Evolutionary conservation across 768 basidiomycete species (phyloP), one percentile per base, ranked within the genome.

Genomic region (Xerocomellus chrysenteron): DNA sequence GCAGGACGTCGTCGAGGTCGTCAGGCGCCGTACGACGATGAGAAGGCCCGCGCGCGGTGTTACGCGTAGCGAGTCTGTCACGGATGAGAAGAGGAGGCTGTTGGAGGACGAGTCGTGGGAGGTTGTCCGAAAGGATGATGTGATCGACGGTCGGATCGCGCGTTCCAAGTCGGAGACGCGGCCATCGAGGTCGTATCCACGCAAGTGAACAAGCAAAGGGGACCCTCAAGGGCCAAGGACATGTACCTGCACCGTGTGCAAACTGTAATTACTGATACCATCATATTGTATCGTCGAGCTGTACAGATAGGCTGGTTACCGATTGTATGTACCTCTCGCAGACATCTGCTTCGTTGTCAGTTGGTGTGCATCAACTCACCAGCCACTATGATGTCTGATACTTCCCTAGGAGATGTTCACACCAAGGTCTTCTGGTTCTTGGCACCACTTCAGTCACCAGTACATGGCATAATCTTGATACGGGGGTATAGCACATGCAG

Each of bases 1-100:
- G 65, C 68, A 71, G 44, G 68, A 65, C 2, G 73, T 76, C 7
- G 75, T 76, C 26, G 64, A 71, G 39, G 62, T 64, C 21, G 46
- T 71, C 16, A 56, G 59, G 32, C 66, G 67, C 28, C 65, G 50
- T 42, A 55, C 69, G 42, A 67, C 59, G 21, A 4, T 61, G 37
- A 49, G 17, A 5, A 37, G 47, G 8, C 48, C 55, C n/a, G 30
- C 16, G 24, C 48, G 49, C 12, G 47, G 41, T 5, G 5, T 66
- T 5, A 35, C 19, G 19, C 69, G 67, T 19, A 54, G 35, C 5
- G 54, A 39, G 2, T 62, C 65, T 2, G 7, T 57, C 36, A 30
- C 0, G 24, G 69, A 65, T 2, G 67, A 71, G 17, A 69, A 57
- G 59, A 41, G 13, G 12, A 14, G 43, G 26, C 7, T 73, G 14